phyloP scores from a whole-genome alignment of 2,329 filamentous ascomycete species.

The Fusarium buharicum region DNA sequence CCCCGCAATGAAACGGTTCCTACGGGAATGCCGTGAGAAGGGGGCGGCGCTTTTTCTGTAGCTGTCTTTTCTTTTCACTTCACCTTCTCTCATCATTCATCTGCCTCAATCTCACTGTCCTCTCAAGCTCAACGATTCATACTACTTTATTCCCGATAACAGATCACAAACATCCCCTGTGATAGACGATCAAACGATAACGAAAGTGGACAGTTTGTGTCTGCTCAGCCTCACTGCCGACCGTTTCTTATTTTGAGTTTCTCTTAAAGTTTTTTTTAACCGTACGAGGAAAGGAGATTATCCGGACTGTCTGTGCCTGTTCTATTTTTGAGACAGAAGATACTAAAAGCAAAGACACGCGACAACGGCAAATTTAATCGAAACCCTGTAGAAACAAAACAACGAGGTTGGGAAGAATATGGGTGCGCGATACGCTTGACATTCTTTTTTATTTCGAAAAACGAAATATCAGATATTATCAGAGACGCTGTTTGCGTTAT shows the following conservation, averaged over 20 bases:
- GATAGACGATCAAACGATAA: slow-evolving; percentile 2
- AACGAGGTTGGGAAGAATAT: slow-evolving; percentile 10
- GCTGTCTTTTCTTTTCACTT: slow-evolving; percentile 4
- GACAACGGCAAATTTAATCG: neutral
- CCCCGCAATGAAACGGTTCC: slow-evolving; percentile 22
- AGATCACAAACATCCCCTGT: neutral
- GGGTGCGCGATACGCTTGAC: slow-evolving; percentile 3
- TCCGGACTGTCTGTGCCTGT: neutral
- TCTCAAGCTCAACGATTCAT: neutral
- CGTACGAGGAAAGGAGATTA: slow-evolving; percentile 4
- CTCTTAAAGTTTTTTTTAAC: too few species aligned
- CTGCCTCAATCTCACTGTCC: neutral
- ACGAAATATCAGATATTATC: neutral
- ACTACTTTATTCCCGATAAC: neutral
- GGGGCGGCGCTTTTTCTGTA: slow-evolving; percentile 26
- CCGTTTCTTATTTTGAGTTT: too few species aligned
- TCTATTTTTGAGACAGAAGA: neutral
- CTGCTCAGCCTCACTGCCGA: slow-evolving; percentile 9
- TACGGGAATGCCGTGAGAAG: slow-evolving; percentile 13
- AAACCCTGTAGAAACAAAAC: slow-evolving; percentile 11
- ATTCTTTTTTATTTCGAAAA: neutral
- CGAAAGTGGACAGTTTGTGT: neutral
- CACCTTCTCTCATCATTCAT: slow-evolving; percentile 1
- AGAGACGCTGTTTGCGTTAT: neutral
- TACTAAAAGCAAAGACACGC: neutral